These are phyloP conservation scores for Blastobotrys apis DNA, from an alignment of 1,139 yeast genomes.

Conservation along the genomic window DNA sequence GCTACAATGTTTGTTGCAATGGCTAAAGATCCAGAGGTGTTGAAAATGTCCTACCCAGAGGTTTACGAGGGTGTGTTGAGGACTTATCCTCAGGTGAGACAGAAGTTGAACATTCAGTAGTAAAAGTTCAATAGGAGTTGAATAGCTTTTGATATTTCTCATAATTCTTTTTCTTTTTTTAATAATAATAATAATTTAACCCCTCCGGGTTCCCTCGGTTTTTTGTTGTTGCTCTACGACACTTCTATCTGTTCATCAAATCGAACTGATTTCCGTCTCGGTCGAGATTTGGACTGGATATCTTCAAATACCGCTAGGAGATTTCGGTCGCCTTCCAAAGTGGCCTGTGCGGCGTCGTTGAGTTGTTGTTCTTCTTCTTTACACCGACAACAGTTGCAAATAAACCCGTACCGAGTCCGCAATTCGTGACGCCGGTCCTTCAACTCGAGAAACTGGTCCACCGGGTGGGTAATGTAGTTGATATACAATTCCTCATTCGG, in stretches of 20 bases:
- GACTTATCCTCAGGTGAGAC: slow-evolving; percentile 70
- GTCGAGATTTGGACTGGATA: slow-evolving; percentile 6
- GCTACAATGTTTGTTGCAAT: slow-evolving; percentile 84
- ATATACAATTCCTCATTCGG: slow-evolving; percentile 67
- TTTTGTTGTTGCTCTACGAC: not conserved
- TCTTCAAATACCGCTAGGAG: slow-evolving; percentile 5
- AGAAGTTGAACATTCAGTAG: slow-evolving; percentile 31
- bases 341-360: slow-evolving; percentile 18
- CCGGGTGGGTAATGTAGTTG: slow-evolving; percentile 56
- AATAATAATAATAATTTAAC: not conserved
- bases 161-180: not conserved
- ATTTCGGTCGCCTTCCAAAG: slow-evolving; percentile 9
- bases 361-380: slow-evolving; percentile 46
- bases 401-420: slow-evolving; percentile 78
- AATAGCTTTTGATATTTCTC: slow-evolving; percentile 4
- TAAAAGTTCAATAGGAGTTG: not conserved
- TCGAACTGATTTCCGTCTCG: slow-evolving; percentile 63
- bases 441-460: slow-evolving; percentile 56
- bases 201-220: not conserved
- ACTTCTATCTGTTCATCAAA: slow-evolving; percentile 51
- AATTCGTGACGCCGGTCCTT: slow-evolving; percentile 62
- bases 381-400: slow-evolving; percentile 68
- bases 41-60: slow-evolving; percentile 71
- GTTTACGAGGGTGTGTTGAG: slow-evolving; percentile 66
- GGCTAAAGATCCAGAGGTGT: slow-evolving; percentile 84